Evolutionary conservation across 1,139 yeast genomes (phyloP).

Genomic region (Debaryomyces coudertii): DNA sequence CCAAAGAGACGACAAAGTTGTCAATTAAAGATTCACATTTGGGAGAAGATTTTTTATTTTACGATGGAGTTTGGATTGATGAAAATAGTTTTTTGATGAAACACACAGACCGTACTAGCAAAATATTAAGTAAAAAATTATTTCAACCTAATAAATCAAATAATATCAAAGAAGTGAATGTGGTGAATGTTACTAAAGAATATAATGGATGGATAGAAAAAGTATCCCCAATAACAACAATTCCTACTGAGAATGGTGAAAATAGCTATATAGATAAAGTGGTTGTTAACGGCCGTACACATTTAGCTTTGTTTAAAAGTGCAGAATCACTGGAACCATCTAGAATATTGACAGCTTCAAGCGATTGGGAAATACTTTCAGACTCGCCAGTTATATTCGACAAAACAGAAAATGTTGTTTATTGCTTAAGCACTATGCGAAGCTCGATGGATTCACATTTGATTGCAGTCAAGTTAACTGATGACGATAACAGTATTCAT

Average conservation of each 20-base stretch:
- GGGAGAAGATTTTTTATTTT: constrained; percentile 59
- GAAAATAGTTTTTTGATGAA: constrained; percentile 58
- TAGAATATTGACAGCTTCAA: constrained; percentile 52
- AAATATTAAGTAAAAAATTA: constrained; percentile 56
- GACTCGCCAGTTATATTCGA: constrained; percentile 62
- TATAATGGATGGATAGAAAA: constrained; percentile 63
- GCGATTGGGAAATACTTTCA: constrained; percentile 69
- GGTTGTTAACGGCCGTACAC: constrained; percentile 63
- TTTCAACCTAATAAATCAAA: constrained; percentile 34
- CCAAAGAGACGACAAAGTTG: constrained; percentile 22
- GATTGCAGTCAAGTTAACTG: constrained; percentile 28
- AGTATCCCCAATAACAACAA: constrained; percentile 35
- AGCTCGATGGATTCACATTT: constrained; percentile 36
- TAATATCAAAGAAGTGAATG: constrained; percentile 19
- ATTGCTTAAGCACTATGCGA: constrained; percentile 61
- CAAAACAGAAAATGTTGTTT: constrained; percentile 52
- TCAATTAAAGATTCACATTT: constrained; percentile 30
- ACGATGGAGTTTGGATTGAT: constrained; percentile 75
- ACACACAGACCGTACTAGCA: constrained; percentile 73
- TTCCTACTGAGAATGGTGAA: constrained; percentile 34
- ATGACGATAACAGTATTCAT: constrained; percentile 14
- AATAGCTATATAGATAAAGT: constrained; percentile 76
- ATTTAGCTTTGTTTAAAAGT: constrained; percentile 66
- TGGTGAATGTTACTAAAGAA: constrained; percentile 41
- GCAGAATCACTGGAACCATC: constrained; percentile 47